Base-by-base conservation (phyloP, 2,329 filamentous ascomycete genomes). In the Myriosclerotinia scirpicola region DNA sequence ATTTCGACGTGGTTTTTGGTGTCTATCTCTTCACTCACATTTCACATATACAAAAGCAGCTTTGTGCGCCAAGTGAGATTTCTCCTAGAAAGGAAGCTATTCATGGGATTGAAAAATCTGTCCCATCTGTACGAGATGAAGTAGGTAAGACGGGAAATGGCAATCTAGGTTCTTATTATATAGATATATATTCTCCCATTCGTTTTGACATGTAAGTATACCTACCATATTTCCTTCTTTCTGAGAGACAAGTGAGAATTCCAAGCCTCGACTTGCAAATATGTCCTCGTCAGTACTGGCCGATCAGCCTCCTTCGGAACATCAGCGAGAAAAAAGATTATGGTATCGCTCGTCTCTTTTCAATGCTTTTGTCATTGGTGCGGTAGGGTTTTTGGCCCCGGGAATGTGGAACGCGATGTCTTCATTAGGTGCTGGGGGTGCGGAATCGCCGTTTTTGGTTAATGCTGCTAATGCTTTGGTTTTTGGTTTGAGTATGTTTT, bases 391-490 rank as follows among this genome's bases (percentile, higher is more conserved):
- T 66, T 75, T 74, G 6, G 78, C 77, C 2, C 78, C 78, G 34
- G 68, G 78, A 8, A 77, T 80, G 68, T 81, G 79, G 79, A 77
- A 74, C 67, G 79, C 80, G 26, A 79, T 81, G 73, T 78, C 79
- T 36, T 75, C 74, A 1, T 71, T 79, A 0, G 80, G 80, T 0
- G 80, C 78, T 4, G 80, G 79, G 20, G 80, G 80, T 15, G 76
- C 69, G 80, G 91, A 2, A 85, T 75, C 74, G 54, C 80, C 79
- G 0, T 71, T 79, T 53, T 74, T 80, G 8, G 77, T 81, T 20
- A 81, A 80, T 54, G 77, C 79, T 1, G 80, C 79, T n/a, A 82
- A 82, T 65, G 80, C 80, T 0, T 70, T 82, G 1, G 75, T 81
- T 0, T 81, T 79, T 68, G 79, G 76, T 2, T 77, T 81, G 54